Evolutionary conservation across 139 green algal species (phyloP), one percentile per base, ranked within the genome.

Genomic region (Picochlorum sp.): DNA sequence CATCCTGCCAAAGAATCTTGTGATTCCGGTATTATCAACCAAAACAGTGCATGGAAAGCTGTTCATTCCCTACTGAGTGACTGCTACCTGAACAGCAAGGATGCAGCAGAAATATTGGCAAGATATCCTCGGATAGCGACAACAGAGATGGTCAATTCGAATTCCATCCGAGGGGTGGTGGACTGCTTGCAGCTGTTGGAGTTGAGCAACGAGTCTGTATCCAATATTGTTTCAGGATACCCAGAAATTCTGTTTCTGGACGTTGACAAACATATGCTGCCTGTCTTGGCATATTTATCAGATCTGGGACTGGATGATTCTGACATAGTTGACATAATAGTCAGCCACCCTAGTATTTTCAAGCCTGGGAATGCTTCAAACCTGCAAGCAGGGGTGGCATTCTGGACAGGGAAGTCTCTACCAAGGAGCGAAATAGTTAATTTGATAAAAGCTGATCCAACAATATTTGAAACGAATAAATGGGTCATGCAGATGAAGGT

Each of bases 331-430:
- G 16, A 37, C 4, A 31, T 64, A 49, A 20, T 64, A 49, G 11
- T 49, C 24, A 15, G 9, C 10, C 26, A 30, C 24, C 63, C 23
- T 62, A 23, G 6, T 21, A 62, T 47, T 51, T 50, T 63, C 30
- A 50, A 59, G 18, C 45, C 18, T 30, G 45, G 23, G 20, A 23
- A 30, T 30, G 18, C 63, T 4, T 16, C 5, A 44, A 6, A 18
- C 34, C 44, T 62, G 55, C 28, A 51, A 50, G 26, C 37, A 9
- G n/a, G 45, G 2, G 68, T 62, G 20, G 61, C 68, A 10, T 74
- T 70, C 41, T 74, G 68, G 68, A 37, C 62, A n/a, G 68, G 68
- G 31, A 61, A 68, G 47, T 47, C 60, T 20, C 45, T 74, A 61
- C 3, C 34, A 21, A 21, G 37, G 8, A 11, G n/a, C 0, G 31